phyloP scores from a whole-genome alignment of 805 yeast species.

The Myxozyma lipomycoides region DNA sequence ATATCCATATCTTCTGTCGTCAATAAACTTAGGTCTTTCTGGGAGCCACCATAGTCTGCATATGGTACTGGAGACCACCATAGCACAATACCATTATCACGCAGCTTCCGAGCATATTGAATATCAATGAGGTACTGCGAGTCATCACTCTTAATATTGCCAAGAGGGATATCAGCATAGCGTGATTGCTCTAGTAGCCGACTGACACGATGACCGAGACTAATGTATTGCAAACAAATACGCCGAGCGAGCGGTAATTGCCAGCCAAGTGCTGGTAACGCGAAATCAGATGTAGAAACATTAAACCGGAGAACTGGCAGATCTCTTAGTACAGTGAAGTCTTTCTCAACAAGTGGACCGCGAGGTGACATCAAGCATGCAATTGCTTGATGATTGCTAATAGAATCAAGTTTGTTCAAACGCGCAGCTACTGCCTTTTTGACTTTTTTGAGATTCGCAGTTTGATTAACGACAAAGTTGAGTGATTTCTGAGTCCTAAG shows the following conservation, averaged over 20 bases:
- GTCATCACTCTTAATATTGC: conserved; percentile 77
- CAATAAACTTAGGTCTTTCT: conserved; percentile 54
- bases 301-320: conserved; percentile 54
- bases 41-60: conserved; percentile 82
- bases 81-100: conserved; percentile 60
- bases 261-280: conserved; percentile 78
- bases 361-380: conserved; percentile 19
- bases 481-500: conserved; percentile 53
- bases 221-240: conserved; percentile 64
- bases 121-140: conserved; percentile 78
- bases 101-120: conserved; percentile 74
- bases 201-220: conserved; percentile 67
- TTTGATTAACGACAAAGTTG: conserved; percentile 53
- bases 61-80: conserved; percentile 89
- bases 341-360: conserved; percentile 42
- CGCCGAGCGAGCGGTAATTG: conserved; percentile 62
- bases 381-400: conserved; percentile 15
- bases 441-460: conserved; percentile 52
- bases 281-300: conserved; percentile 54
- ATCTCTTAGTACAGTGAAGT: conserved; percentile 47
- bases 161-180: conserved; percentile 77
- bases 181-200: conserved; percentile 62
- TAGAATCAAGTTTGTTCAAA: conserved; percentile 6
- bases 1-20: conserved; percentile 57
- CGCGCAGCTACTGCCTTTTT: conserved; percentile 46